A percentile compares a stretch with the other conserved stretches of the same genome.
Evolutionary conservation across 2,329 filamentous ascomycete genomes (phyloP).

Genomic region (Calycina herbarum): DNA sequence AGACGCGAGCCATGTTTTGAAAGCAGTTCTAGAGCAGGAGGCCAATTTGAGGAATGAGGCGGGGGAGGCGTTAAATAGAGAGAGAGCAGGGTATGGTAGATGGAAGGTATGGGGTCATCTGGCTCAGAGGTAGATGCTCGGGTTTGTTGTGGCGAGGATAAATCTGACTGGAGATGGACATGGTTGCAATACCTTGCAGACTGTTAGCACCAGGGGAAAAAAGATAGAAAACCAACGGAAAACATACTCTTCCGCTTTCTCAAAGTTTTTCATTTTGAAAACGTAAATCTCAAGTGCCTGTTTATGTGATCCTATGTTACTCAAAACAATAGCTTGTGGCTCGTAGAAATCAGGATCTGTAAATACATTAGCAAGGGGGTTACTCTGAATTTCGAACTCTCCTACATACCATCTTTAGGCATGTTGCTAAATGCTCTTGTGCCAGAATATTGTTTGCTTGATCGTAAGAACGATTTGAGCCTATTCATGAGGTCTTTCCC

Average conservation of each 20-base stretch:
- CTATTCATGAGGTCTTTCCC: conserved; percentile 62
- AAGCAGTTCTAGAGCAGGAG: conserved; percentile 82
- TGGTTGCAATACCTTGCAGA: conserved; percentile 78
- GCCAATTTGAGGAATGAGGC: conserved; percentile 69
- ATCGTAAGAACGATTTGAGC: conserved; percentile 72
- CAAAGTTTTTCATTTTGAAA: conserved; percentile 84
- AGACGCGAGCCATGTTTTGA: conserved; percentile 89
- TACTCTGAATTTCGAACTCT: background rate
- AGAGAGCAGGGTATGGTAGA: conserved; percentile 88
- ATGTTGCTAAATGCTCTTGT: conserved; percentile 75
- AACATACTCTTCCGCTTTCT: conserved; percentile 87
- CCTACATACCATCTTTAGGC: conserved; percentile 69
- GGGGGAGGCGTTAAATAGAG: conserved; percentile 83
- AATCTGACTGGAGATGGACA: conserved; percentile 64
- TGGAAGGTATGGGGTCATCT: conserved; percentile 64
- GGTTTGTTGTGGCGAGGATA: conserved; percentile 37
- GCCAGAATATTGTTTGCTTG: conserved; percentile 78
- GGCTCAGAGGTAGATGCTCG: conserved; percentile 46
- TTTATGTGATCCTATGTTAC: conserved; percentile 93
- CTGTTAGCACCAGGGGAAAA: conserved; percentile 7
- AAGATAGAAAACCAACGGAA: background rate
- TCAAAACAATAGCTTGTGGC: conserved; percentile 83
- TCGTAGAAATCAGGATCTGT: conserved; percentile 84
- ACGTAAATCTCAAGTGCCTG: conserved; percentile 97
- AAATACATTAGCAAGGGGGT: background rate